Percentiles rank a stretch among this genome's conserved stretches.
phyloP scores from a whole-genome alignment of 306 rosid genomes.

The Cercis canadensis region DNA sequence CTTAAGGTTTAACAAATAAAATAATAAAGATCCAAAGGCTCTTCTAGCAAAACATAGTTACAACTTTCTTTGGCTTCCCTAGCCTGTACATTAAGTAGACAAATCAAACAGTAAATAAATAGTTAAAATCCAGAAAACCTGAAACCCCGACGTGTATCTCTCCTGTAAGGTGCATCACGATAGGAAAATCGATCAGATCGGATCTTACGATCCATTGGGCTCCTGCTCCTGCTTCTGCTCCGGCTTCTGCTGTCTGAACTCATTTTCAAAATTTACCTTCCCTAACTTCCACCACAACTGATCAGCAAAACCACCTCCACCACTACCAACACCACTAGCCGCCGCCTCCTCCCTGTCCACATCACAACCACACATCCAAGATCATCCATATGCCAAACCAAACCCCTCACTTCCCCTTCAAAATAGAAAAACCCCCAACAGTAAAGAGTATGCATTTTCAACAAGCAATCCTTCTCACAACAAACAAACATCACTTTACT shows the following conservation, averaged over 20 bases:
- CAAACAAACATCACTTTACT: slow-evolving; percentile 55
- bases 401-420: slow-evolving; percentile 80
- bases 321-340: slow-evolving; percentile 71
- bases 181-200: slow-evolving; percentile 92
- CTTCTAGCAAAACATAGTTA: slow-evolving; percentile 33
- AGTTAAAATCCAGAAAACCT: slow-evolving; percentile 71
- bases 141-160: slow-evolving; percentile 97
- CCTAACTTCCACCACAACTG: slow-evolving; percentile 70
- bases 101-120: slow-evolving; percentile 43
- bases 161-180: slow-evolving; percentile 97
- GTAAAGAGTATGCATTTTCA: slow-evolving; percentile 62
- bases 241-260: slow-evolving; percentile 94
- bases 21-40: slow-evolving; percentile 21
- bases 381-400: slow-evolving; percentile 85
- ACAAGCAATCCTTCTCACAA: slow-evolving; percentile 66
- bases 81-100: slow-evolving; percentile 40
- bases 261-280: slow-evolving; percentile 63
- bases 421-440: slow-evolving; percentile 72
- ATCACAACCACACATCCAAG: slow-evolving; percentile 91
- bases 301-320: slow-evolving; percentile 74
- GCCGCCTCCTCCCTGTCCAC: slow-evolving; percentile 97
- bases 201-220: slow-evolving; percentile 92
- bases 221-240: slow-evolving; percentile 95
- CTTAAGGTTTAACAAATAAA: slow-evolving; percentile 19
- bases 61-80: slow-evolving; percentile 38